phyloP scores from a whole-genome alignment of 2,329 filamentous ascomycete genomes.

The Fusarium temperatum region DNA sequence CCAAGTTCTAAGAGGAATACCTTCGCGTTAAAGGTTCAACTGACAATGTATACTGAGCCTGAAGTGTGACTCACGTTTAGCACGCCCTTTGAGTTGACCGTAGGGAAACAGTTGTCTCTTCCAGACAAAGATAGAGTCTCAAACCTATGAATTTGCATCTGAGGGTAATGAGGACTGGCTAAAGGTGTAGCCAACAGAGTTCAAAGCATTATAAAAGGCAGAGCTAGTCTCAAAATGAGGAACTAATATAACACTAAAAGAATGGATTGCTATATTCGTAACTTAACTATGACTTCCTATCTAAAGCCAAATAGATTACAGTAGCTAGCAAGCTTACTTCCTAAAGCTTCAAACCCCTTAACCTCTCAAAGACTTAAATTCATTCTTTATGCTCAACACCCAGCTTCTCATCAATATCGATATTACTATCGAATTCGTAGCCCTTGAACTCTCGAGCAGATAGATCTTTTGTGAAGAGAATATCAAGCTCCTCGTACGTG shows the following conservation, averaged over 20 bases:
- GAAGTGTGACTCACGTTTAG: neutral
- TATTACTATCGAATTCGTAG: neutral
- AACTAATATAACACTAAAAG: too few relatives aligned
- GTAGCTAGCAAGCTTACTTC: neutral
- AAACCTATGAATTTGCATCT: rapidly evolving
- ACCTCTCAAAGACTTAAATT: neutral
- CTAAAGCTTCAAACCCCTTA: neutral
- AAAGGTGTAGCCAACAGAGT: rapidly evolving
- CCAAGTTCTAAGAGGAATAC: neutral
- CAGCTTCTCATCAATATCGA: neutral
- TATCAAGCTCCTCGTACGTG: neutral
- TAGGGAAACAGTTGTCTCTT: neutral
- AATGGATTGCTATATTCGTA: neutral
- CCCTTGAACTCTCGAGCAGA: neutral
- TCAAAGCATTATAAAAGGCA: rapidly evolving
- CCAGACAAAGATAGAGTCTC: rapidly evolving
- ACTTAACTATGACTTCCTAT: too few relatives aligned
- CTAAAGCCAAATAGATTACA: too few relatives aligned
- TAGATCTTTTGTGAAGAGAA: neutral
- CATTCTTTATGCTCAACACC: neutral
- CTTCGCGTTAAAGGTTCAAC: neutral
- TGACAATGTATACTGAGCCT: neutral
- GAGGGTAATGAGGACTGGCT: rapidly evolving
- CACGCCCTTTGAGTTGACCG: neutral
- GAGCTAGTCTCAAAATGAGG: neutral